A percentile compares a stretch with the other conserved stretches of the same genome.
Conservation (phyloP, 441 rosid genomes). For the Geranium incanum region DNA sequence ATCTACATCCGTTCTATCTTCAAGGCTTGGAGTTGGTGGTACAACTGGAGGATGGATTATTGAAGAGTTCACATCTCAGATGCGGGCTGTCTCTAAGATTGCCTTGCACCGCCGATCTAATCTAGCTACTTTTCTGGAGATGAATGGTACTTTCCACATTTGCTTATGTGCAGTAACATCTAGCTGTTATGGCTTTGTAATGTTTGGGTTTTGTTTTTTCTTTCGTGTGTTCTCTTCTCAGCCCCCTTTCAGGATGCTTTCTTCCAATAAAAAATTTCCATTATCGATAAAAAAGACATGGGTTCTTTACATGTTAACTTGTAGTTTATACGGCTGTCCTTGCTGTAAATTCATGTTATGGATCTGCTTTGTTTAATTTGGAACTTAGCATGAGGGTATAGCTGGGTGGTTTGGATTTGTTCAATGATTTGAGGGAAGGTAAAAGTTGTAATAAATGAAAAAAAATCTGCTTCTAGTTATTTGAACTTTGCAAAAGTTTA, state of each 20-base stretch:
- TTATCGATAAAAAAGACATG: neutral
- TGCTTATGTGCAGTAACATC: slow-evolving; percentile 5
- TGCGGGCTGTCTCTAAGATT: slow-evolving; percentile 98
- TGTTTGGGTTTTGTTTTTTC: too few relatives aligned
- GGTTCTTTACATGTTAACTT: neutral
- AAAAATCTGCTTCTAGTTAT: slow-evolving; percentile 6
- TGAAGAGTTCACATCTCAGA: slow-evolving; percentile 95
- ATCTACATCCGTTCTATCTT: slow-evolving; percentile 65
- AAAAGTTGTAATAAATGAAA: neutral
- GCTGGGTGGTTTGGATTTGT: neutral
- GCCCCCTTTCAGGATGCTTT: too few relatives aligned
- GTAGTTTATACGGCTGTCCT: neutral
- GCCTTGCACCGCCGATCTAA: slow-evolving; percentile 90
- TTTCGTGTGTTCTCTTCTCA: too few relatives aligned
- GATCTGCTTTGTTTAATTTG: neutral
- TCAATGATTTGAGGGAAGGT: neutral
- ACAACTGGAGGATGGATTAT: slow-evolving; percentile 72
- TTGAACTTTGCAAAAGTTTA: neutral
- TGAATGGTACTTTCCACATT: slow-evolving; percentile 45
- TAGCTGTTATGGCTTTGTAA: neutral
- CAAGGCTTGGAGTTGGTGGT: slow-evolving; percentile 81
- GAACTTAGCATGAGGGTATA: slow-evolving; percentile 1
- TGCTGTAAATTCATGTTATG: neutral
- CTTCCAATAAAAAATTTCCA: neutral
- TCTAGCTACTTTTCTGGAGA: slow-evolving; percentile 75